phyloP scores from a whole-genome alignment of 495 filamentous ascomycete species.

The Lentithecium fluviatile region DNA sequence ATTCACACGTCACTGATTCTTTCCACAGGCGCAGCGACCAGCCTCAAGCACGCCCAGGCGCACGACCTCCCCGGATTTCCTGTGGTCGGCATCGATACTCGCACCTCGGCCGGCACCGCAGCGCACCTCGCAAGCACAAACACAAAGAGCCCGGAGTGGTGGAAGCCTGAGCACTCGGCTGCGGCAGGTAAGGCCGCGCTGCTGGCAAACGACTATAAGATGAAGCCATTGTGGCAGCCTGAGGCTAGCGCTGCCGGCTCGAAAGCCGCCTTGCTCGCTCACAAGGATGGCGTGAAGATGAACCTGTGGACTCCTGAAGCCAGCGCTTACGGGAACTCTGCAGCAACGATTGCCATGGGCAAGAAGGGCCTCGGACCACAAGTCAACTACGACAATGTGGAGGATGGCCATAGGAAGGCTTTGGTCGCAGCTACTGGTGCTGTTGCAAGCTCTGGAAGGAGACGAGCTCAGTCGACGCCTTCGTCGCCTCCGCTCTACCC shows the following conservation, averaged over 20 bases:
- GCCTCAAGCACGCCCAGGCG: slow-evolving; percentile 65
- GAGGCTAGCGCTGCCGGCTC: slow-evolving; percentile 61
- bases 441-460: slow-evolving; percentile 54
- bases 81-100: slow-evolving; percentile 61
- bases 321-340: slow-evolving; percentile 56
- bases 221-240: slow-evolving; percentile 54
- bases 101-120: slow-evolving; percentile 69
- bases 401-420: slow-evolving; percentile 57
- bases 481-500: slow-evolving; percentile 51
- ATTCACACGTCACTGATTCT: slow-evolving; percentile 1
- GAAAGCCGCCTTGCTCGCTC: slow-evolving; percentile 71
- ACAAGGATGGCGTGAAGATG: slow-evolving; percentile 58
- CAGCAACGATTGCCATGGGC: slow-evolving; percentile 58
- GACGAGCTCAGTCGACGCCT: slow-evolving; percentile 67
- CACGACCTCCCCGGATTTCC: slow-evolving; percentile 68
- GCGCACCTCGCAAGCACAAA: slow-evolving; percentile 71
- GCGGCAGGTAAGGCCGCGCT: slow-evolving; percentile 68
- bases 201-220: slow-evolving; percentile 66
- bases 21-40: slow-evolving; percentile 55
- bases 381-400: slow-evolving; percentile 48
- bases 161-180: slow-evolving; percentile 59
- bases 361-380: slow-evolving; percentile 45
- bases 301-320: slow-evolving; percentile 51
- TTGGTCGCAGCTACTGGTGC: slow-evolving; percentile 72
- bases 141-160: slow-evolving; percentile 58